These are phyloP conservation scores for Iodosphaeria phyllophila DNA, from an alignment of 2,329 filamentous ascomycete species.

Conservation along the genomic window DNA sequence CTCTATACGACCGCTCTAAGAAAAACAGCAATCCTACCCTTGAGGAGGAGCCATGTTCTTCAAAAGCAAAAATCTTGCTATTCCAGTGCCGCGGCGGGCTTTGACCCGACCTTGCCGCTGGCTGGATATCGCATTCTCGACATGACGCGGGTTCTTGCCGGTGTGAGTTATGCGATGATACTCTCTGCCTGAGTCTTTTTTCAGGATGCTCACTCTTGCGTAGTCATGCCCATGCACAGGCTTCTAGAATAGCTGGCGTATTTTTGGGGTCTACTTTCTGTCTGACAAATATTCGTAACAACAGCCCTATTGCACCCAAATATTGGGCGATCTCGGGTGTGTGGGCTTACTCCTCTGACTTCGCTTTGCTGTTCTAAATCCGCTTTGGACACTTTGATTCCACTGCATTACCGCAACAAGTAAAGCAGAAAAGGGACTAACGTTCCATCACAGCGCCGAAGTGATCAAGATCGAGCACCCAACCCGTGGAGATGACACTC, in stretches of 20 bases:
- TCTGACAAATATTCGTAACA: slow-evolving; percentile 1
- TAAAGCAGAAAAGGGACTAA: slow-evolving; percentile 10
- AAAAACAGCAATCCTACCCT: no score
- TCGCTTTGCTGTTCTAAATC: slow-evolving; percentile 5
- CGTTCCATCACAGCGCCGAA: slow-evolving; percentile 47
- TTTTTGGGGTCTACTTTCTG: not conserved
- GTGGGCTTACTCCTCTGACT: slow-evolving; percentile 14
- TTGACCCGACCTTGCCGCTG: slow-evolving; percentile 40
- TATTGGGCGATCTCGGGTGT: slow-evolving; percentile 88
- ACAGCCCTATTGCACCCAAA: slow-evolving; percentile 94
- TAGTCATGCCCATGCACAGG: not conserved
- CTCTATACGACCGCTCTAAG: no score
- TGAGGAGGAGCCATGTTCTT: no score
- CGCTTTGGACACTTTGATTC: not conserved
- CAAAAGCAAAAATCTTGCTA: no score
- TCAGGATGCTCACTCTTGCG: slow-evolving; percentile 5
- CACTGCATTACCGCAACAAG: slow-evolving; percentile 1
- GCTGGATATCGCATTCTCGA: slow-evolving; percentile 80
- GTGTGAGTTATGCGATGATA: slow-evolving; percentile 37
- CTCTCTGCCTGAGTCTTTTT: not conserved
- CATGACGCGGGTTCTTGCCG: slow-evolving; percentile 90
- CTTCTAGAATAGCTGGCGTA: not conserved
- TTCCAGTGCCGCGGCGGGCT: no score
- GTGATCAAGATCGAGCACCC: slow-evolving; percentile 97
- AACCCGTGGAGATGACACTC: slow-evolving; percentile 74